Evolutionary conservation across 78 protist species (phyloP), one percentile per base, ranked within the genome.

Genomic region (Protostelium mycophagum): DNA sequence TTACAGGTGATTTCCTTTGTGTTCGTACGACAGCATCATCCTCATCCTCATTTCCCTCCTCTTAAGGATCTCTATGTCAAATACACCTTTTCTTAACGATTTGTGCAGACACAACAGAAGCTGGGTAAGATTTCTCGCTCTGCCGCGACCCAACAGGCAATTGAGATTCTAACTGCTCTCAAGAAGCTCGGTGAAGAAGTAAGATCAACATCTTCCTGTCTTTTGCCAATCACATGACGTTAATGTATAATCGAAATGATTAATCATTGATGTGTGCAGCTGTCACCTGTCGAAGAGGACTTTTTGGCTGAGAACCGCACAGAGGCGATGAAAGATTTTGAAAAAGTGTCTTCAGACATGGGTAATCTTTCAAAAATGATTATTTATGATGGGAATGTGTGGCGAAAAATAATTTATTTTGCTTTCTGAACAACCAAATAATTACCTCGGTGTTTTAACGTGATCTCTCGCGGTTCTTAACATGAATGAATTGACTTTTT

Each of bases 131-230:
- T 95, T 35, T 36, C 96, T 36, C 86, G 88, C 39, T 90, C 84
- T 9, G 36, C 28, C 1, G 93, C 37, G 35, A 86, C 37, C 1
- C 90, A 51, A 28, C 92, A 92, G 90, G 83, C 90, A 38, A 90
- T 94, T 28, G 98, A 96, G 84, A 92, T 96, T 73, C 90, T 95
- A 37, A 34, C 85, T 34, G 98, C 98, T 83, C 90, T 96, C 63
- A 91, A 92, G 86, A 93, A 96, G 88, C 89, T 96, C 36, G 96
- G 95, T 36, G 89, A 29, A 86, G 84, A n/a, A 23, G 51, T 1
- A 38, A 39, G 51, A 34, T 34, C 38, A 86, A 1, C 38, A 34
- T 31, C 28, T 28, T 28, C 36, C 87, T 25, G 35, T 36, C 85
- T 25, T 23, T 28, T 37, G 38, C 38, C 23, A 25, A 10, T 28